Percentiles rank a stretch among this genome's conserved stretches.
phyloP scores from a whole-genome alignment of 179 eudicot species.

The Silene vulgaris region DNA sequence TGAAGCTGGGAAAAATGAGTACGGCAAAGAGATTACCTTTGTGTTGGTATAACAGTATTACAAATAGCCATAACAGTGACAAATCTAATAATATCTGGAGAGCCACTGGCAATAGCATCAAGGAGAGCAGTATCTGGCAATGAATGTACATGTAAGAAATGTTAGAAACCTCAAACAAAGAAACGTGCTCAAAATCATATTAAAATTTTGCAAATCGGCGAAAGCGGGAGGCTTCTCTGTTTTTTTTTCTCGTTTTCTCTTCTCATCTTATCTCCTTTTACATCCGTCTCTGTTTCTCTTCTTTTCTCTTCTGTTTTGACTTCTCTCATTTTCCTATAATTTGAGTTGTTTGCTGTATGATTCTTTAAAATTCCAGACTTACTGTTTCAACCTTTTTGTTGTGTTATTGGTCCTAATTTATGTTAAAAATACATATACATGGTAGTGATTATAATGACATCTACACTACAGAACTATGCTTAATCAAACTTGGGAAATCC shows the following conservation, averaged over 20 bases:
- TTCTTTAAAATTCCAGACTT: not conserved
- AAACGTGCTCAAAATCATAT: not conserved
- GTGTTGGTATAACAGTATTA: slow-evolving; percentile 78
- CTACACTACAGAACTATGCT: not conserved
- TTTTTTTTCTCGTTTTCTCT: not conserved
- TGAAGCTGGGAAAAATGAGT: not conserved
- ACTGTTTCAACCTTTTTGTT: not conserved
- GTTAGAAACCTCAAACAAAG: slow-evolving; percentile 23
- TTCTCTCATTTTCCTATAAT: not conserved
- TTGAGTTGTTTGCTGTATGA: not conserved
- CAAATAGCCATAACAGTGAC: slow-evolving; percentile 87
- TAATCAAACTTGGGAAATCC: not conserved
- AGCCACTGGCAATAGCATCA: slow-evolving; percentile 61
- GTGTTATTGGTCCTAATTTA: not conserved
- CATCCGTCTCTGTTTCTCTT: not conserved
- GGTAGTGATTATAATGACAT: not conserved
- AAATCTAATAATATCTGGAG: slow-evolving; percentile 65
- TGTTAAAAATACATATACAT: not conserved
- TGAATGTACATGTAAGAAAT: not conserved
- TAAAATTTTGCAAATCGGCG: not conserved
- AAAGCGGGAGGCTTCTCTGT: not conserved
- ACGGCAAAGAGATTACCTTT: slow-evolving; percentile 43
- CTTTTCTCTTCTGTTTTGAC: not conserved
- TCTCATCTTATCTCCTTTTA: not conserved
- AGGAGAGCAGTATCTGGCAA: slow-evolving; percentile 61